These are phyloP conservation scores for Amanita subjunquillea DNA, from an alignment of 768 basidiomycete genomes.

Conservation along the genomic window DNA sequence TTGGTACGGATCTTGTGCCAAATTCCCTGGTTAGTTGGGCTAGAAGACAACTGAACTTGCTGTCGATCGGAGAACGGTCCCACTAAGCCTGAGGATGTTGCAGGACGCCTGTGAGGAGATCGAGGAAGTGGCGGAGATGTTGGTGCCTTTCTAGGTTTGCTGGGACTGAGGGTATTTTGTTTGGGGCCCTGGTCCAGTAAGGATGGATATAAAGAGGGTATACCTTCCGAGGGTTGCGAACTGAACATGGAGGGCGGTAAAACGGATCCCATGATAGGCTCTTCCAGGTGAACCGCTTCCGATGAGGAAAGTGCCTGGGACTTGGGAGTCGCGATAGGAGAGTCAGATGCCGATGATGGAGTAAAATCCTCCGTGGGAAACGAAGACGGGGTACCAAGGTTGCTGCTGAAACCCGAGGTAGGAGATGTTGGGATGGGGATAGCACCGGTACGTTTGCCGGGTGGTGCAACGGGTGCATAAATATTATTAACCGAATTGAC, in stretches of 20 bases:
- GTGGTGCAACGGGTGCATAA: background rate
- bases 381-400: background rate
- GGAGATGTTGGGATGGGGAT: conserved; percentile 1
- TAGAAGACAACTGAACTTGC: conserved; percentile 1
- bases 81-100: background rate
- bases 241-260: background rate
- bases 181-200: background rate
- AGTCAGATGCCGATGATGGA: conserved; percentile 13
- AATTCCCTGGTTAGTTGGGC: conserved; percentile 14
- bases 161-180: background rate
- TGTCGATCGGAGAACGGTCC: background rate
- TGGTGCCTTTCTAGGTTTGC: background rate
- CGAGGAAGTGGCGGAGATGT: background rate
- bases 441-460: background rate
- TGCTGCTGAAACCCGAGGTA: background rate
- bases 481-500: background rate
- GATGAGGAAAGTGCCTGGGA: background rate
- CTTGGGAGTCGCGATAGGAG: conserved; percentile 8
- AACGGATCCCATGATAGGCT: background rate
- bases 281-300: background rate
- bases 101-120: background rate
- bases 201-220: background rate
- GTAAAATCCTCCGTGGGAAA: conserved; percentile 7
- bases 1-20: conserved; percentile 29
- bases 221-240: background rate